phyloP scores from a whole-genome alignment of 2,329 filamentous ascomycete genomes.

The Podosphaera xanthii region DNA sequence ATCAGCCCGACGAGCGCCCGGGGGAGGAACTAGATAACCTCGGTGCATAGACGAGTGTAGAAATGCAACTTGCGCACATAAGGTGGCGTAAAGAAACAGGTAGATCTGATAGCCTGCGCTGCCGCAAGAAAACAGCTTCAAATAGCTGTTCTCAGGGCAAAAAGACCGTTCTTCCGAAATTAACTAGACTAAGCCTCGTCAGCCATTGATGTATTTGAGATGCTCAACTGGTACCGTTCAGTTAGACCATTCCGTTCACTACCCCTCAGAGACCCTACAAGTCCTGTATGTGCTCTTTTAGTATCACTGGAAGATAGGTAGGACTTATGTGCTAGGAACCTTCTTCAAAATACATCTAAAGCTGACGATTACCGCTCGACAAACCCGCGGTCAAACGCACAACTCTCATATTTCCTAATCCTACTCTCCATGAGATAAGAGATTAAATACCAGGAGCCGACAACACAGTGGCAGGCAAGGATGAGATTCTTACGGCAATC shows the following conservation, averaged over 20 bases:
- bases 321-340: no score
- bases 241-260: no score
- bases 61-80: neutral
- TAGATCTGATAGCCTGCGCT: neutral
- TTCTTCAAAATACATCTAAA: no score
- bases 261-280: no score
- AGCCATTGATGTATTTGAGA: neutral
- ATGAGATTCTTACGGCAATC: neutral
- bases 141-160: neutral
- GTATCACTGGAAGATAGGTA: no score
- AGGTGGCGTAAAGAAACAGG: neutral
- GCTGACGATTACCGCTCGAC: no score
- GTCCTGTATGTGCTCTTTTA: no score
- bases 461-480: neutral
- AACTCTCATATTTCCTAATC: no score
- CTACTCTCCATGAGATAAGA: neutral
- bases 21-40: no score
- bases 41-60: neutral
- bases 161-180: neutral
- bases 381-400: no score
- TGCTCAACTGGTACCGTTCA: no score
- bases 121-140: neutral
- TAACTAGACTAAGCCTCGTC: neutral
- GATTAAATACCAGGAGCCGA: neutral
- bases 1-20: neutral